phyloP scores from a whole-genome alignment of 345 rosid genomes.

The Corymbia maculata region DNA sequence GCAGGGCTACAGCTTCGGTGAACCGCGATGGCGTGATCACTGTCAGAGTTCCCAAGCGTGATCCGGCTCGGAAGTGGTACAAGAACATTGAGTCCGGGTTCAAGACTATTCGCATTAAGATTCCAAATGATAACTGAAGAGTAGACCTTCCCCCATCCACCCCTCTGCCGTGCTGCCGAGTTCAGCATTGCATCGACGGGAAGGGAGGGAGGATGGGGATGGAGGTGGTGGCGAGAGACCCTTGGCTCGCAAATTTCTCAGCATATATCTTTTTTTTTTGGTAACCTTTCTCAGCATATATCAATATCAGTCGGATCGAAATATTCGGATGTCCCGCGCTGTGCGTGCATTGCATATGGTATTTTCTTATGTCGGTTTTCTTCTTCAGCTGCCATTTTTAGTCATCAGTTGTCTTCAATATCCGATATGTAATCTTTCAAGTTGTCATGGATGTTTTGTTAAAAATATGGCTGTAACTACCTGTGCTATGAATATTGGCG shows the following conservation, averaged over 20 bases:
- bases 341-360: too few species aligned
- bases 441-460: neutral
- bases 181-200: too few species aligned
- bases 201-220: neutral
- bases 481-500: neutral
- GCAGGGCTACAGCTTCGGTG: neutral
- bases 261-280: too few species aligned
- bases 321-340: too few species aligned
- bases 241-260: neutral
- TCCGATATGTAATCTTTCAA: neutral
- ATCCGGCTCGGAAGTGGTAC: too few species aligned
- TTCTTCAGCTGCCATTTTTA: neutral
- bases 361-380: neutral
- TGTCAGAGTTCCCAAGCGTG: neutral
- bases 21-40: neutral
- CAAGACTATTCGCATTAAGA: too few species aligned
- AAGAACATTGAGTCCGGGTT: too few species aligned
- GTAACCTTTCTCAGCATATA: too few species aligned
- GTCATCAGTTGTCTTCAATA: neutral
- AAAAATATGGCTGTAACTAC: neutral
- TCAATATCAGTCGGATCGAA: accelerated
- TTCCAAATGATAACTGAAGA: neutral
- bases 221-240: neutral
- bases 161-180: neutral
- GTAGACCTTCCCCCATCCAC: neutral